Evolutionary conservation across 306 rosid genomes (phyloP), one percentile per base, ranked within the genome.

Genomic region (Crataegus laevigata): DNA sequence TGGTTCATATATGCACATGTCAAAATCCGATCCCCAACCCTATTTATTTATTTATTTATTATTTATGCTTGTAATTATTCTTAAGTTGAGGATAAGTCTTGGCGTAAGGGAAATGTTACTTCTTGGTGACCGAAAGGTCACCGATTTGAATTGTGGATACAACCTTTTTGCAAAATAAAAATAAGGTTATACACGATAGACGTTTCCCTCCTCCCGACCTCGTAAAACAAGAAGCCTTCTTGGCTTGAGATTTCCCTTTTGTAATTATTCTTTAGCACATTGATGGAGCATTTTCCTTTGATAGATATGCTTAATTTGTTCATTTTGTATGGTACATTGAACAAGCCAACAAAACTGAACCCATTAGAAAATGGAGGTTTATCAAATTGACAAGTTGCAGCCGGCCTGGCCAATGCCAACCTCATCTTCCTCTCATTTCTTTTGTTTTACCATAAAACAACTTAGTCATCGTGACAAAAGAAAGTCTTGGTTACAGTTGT

Each of bases 161-260:
- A 36, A 0, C 0, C 0, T 36, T 0, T 36, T 36, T 36, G 2
- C 40, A 36, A 36, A 36, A 36, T 0, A 36, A 36, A 36, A 36
- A 36, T 6, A 36, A 36, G 10, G 0, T 36, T 36, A 2, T 36
- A 9, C 40, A 36, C 10, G 40, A 7, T 36, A 7, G 0, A 36
- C 0, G 10, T 36, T 7, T 9, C 40, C 0, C 40, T 36, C 10
- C 40, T 7, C 40, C 0, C 40, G 2, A 36, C 10, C 2, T 36
- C 9, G 10, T 36, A 36, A 36, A 34, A 36, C 2, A 2, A 36
- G 40, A 36, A 36, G 0, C 2, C 10, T 36, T 36, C 10, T 7
- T 7, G 2, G 0, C 40, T 7, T 36, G 1, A 36, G 40, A 0
- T 36, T 2, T 0, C 1, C 38, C 8, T 7, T 6, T 34, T 34